Conservation (phyloP, 2,329 filamentous ascomycete genomes). For the Microcyclosporella mali region DNA sequence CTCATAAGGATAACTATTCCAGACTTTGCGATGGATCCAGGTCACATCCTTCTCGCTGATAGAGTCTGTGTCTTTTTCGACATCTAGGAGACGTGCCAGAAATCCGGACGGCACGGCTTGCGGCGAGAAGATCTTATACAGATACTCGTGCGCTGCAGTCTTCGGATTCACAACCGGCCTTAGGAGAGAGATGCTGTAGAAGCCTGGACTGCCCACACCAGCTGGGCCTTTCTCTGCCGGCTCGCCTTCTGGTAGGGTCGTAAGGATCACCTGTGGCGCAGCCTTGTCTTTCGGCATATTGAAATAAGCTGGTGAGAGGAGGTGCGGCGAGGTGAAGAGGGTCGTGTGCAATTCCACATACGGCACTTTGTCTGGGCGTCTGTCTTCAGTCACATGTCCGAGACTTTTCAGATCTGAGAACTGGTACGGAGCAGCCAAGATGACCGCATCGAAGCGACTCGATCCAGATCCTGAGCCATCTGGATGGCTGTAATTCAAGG, state of each 20-base stretch:
- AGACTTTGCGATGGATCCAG: constrained; percentile 72
- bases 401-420: constrained; percentile 58
- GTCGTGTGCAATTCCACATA: constrained; percentile 87
- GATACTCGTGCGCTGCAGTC: constrained; percentile 40
- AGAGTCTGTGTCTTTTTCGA: constrained; percentile 18
- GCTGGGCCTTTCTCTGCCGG: constrained; percentile 41
- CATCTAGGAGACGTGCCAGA: constrained; percentile 44
- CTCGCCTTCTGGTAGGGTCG: constrained; percentile 64
- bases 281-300: constrained; percentile 51
- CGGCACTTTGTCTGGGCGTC: constrained; percentile 67
- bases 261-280: constrained; percentile 71
- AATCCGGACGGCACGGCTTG: constrained; percentile 42
- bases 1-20: constrained; percentile 79
- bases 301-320: constrained; percentile 69
- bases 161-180: constrained; percentile 52
- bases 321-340: constrained; percentile 70
- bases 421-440: constrained; percentile 79
- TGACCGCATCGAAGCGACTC: constrained; percentile 48
- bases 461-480: constrained; percentile 3
- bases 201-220: constrained; percentile 66
- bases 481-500: constrained; percentile 35
- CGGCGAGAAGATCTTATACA: constrained; percentile 64
- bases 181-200: constrained; percentile 80
- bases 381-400: constrained; percentile 36
- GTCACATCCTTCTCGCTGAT: constrained; percentile 49